A percentile compares a stretch with the other conserved stretches of the same genome.
phyloP scores from a whole-genome alignment of 2,329 filamentous ascomycete genomes.

The Coniosporium tulheliwenetii region DNA sequence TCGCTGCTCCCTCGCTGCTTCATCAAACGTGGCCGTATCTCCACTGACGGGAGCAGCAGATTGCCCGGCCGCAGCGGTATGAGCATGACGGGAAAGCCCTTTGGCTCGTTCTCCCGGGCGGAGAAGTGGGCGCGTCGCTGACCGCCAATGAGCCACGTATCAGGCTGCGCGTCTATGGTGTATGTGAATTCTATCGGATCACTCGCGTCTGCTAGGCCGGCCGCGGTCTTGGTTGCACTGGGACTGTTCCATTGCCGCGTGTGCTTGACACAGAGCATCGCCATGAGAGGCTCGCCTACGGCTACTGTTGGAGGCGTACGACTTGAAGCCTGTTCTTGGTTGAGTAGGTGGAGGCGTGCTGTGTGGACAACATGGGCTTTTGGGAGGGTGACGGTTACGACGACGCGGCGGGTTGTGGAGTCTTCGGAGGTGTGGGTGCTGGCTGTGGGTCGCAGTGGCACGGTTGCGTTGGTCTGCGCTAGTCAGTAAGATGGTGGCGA shows the following conservation, averaged over 20 bases:
- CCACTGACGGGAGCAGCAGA: constrained; percentile 62
- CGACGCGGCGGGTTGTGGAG: constrained; percentile 41
- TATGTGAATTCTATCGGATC: constrained; percentile 62
- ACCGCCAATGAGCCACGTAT: constrained; percentile 76
- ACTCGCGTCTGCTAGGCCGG: constrained; percentile 2
- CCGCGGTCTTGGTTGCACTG: constrained; percentile 1
- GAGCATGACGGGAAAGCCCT: constrained; percentile 52
- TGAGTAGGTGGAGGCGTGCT: constrained; percentile 44
- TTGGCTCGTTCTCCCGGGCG: constrained; percentile 29
- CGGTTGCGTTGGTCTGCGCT: constrained; percentile 16
- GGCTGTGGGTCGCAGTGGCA: constrained; percentile 13
- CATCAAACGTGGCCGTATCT: constrained; percentile 49
- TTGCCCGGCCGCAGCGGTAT: constrained; percentile 68
- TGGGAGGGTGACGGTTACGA: constrained; percentile 82
- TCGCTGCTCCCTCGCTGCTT: constrained; percentile 11
- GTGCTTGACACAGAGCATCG: constrained; percentile 41
- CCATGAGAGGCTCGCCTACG: constrained; percentile 49
- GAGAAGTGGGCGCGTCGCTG: constrained; percentile 65
- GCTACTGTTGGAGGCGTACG: constrained; percentile 28
- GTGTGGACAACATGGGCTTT: constrained; percentile 72
- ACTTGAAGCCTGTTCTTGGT: constrained; percentile 17
- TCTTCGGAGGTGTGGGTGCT: constrained; percentile 20
- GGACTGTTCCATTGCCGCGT: constrained; percentile 35
- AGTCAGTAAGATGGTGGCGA: constrained; percentile 12
- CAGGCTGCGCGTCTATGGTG: constrained; percentile 52